These are phyloP conservation scores for Fusarium heterosporum DNA, from an alignment of 2,329 filamentous ascomycete genomes.

Conservation along the genomic window DNA sequence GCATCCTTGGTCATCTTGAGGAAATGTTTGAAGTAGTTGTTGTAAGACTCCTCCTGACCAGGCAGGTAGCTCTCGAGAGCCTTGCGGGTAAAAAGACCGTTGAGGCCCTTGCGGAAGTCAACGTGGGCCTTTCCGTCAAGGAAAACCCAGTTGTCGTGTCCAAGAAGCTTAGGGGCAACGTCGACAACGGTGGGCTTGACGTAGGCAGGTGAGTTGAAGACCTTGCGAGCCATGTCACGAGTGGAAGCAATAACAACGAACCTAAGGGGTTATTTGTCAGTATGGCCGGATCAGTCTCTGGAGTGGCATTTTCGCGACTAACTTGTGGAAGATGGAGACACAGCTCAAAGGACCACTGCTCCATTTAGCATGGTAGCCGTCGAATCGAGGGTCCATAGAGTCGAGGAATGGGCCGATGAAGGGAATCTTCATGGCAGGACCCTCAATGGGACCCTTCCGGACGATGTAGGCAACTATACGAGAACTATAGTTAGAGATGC, in stretches of 20 bases:
- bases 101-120: conserved; percentile 96
- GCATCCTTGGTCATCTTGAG: conserved; percentile 78
- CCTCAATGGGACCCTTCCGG: conserved; percentile 80
- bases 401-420: conserved; percentile 97
- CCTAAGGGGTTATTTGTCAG: conserved; percentile 58
- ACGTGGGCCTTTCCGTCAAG: conserved; percentile 94
- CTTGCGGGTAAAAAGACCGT: conserved; percentile 91
- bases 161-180: conserved; percentile 90
- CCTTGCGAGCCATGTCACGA: conserved; percentile 94
- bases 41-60: conserved; percentile 91
- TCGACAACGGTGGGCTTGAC: conserved; percentile 98
- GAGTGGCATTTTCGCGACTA: conserved; percentile 51
- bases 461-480: conserved; percentile 77
- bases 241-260: conserved; percentile 97
- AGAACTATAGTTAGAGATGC: conserved; percentile 36
- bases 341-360: conserved; percentile 90
- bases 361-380: conserved; percentile 94
- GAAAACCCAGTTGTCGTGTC: conserved; percentile 95
- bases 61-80: conserved; percentile 90
- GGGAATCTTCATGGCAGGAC: conserved; percentile 80
- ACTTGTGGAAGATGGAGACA: conserved; percentile 99
- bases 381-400: conserved; percentile 91
- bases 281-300: background rate
- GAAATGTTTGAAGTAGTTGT: conserved; percentile 85
- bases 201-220: conserved; percentile 92